A percentile compares a stretch with the other conserved stretches of the same genome.
Evolutionary conservation across 2,329 filamentous ascomycete genomes (phyloP).

Genomic region (Fusarium sp.): DNA sequence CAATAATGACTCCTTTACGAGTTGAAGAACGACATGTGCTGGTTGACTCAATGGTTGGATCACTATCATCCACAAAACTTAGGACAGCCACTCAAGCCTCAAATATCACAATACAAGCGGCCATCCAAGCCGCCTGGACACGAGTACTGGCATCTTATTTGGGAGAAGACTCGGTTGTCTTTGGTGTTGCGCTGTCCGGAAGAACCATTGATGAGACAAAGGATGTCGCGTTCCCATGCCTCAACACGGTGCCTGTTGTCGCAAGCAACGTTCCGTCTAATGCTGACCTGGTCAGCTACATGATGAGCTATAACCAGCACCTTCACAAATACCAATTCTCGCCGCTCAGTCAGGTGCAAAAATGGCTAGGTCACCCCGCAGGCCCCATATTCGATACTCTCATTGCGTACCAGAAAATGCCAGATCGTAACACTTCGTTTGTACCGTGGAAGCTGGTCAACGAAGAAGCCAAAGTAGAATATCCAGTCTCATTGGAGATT

Average conservation of each 20-base stretch:
- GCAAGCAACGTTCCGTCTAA: conserved; percentile 66
- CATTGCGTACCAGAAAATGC: conserved; percentile 80
- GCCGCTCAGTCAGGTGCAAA: conserved; percentile 77
- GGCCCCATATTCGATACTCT: conserved; percentile 83
- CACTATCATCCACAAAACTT: conserved; percentile 56
- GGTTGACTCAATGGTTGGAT: conserved; percentile 49
- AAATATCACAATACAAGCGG: conserved; percentile 79
- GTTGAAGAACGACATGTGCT: conserved; percentile 48
- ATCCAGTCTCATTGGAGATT: conserved; percentile 82
- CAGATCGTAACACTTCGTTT: conserved; percentile 30
- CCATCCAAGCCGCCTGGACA: conserved; percentile 82
- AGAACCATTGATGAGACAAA: conserved; percentile 70
- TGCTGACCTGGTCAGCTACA: conserved; percentile 64
- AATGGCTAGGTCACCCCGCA: conserved; percentile 72
- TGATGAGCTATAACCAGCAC: conserved; percentile 72
- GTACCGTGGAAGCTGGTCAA: conserved; percentile 67
- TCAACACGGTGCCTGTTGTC: conserved; percentile 81
- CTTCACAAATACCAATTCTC: conserved; percentile 77
- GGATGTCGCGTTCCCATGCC: conserved; percentile 76
- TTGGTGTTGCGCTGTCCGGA: conserved; percentile 84
- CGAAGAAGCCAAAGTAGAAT: conserved; percentile 79
- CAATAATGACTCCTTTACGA: conserved; percentile 74
- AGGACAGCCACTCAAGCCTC: conserved; percentile 63
- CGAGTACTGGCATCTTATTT: conserved; percentile 78
- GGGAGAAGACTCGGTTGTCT: conserved; percentile 78